Evolutionary conservation across 2,329 filamentous ascomycete species (phyloP), one percentile per base, ranked within the genome.

Genomic region (Aspergillus quadrilineatus): DNA sequence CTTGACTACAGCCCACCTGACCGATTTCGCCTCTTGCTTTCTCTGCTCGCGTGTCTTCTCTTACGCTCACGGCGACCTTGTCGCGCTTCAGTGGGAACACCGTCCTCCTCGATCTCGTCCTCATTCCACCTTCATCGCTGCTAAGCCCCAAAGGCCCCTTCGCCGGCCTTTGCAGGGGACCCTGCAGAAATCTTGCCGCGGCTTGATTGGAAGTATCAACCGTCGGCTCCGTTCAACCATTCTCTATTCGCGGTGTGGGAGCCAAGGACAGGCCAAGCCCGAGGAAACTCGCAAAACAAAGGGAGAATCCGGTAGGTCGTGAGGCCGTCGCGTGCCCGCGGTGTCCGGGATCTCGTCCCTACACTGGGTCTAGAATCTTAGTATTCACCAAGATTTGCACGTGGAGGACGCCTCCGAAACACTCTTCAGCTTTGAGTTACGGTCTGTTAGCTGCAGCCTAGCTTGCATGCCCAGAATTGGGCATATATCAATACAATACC

Each of bases 291-390:
- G 42, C 36, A 36, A 29, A 42, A 53, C 26, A 17, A 54, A 48
- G 29, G 37, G 15, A 45, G 47, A n/a, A 15, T 32, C 44, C 29
- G 32, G 30, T 29, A 39, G 36, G 36, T 39, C 12, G 7, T 10
- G 17, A 51, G 37, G 15, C 26, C 34, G 42, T 47, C 34, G 43
- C 17, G 41, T 26, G 41, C 41, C 36, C 17, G 41, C 14, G 45
- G 52, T 36, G 45, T 43, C 52, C 17, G 22, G 37, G 26, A 37
- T 26, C 5, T 22, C 9, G 10, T 43, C 22, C 12, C 26, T 49
- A 48, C 45, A 43, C 45, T 28, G 52, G 36, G 52, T 54, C 52
- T 54, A 54, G 52, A 54, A 49, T 29, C n/a, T 54, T 26, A 15
- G 32, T 22, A 29, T 47, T 53, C 22, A 47, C 34, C 26, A 47